Evolutionary conservation across 2,329 filamentous ascomycete species (phyloP).

Genomic region (Aspergillus sclerotialis): DNA sequence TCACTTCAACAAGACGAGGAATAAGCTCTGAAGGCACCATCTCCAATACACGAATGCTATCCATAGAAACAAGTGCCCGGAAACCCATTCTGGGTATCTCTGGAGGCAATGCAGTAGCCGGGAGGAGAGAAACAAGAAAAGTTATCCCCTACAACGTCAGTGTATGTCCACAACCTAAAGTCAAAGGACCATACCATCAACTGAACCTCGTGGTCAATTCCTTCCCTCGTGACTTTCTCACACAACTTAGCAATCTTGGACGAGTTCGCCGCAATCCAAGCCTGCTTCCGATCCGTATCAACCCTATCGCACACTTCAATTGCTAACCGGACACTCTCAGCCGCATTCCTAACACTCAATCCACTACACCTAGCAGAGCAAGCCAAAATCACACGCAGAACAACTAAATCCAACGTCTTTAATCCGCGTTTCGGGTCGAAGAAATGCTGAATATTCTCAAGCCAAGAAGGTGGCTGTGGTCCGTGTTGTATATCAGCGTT

Average conservation of each 20-base stretch:
- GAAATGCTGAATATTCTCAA: conserved; percentile 30
- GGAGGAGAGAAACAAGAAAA: conserved; percentile 23
- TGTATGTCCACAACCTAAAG: conserved; percentile 1
- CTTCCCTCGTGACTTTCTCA: conserved; percentile 28
- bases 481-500: conserved; percentile 7
- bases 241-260: conserved; percentile 31
- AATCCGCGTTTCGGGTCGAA: conserved; percentile 32
- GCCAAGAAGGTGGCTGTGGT: conserved; percentile 20
- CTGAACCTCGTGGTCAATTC: conserved; percentile 21
- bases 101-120: conserved; percentile 15
- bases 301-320: conserved; percentile 29
- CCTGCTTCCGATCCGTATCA: conserved; percentile 21
- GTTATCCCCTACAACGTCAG: conserved; percentile 19
- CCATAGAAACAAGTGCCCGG: conserved; percentile 18
- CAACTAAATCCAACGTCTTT: conserved; percentile 36
- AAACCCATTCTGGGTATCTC: conserved; percentile 19
- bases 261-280: conserved; percentile 27
- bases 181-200: conserved; percentile 21
- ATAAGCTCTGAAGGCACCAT: conserved; percentile 16
- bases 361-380: conserved; percentile 30
- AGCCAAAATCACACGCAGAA: conserved; percentile 33
- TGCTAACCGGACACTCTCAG: conserved; percentile 30
- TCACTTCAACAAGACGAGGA: conserved; percentile 27
- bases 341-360: conserved; percentile 18
- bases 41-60: conserved; percentile 13